A percentile compares a stretch with the other conserved stretches of the same genome.
Evolutionary conservation across 495 filamentous ascomycete species (phyloP).

Genomic region (Penicillium angulare): DNA sequence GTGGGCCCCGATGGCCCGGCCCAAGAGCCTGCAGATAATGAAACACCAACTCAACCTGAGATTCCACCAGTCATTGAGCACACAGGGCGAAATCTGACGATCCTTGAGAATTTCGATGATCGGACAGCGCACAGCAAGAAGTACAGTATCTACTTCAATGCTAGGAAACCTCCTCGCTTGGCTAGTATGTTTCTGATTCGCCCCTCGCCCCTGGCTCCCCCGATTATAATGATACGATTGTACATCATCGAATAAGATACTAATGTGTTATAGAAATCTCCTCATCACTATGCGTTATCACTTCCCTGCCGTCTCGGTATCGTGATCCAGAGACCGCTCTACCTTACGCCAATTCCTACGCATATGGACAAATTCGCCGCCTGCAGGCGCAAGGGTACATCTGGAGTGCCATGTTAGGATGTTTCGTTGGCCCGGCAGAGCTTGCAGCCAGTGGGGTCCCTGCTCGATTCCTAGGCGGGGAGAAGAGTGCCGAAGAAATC

Average conservation of each 20-base stretch:
- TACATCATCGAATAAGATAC: background rate
- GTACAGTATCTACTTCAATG: constrained; percentile 52
- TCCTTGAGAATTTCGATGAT: constrained; percentile 56
- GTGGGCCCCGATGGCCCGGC: background rate
- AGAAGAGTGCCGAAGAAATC: constrained; percentile 11
- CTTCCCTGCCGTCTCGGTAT: constrained; percentile 72
- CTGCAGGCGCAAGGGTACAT: constrained; percentile 60
- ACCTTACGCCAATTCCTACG: constrained; percentile 70
- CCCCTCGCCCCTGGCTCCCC: background rate
- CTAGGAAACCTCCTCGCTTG: constrained; percentile 47
- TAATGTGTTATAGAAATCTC: constrained; percentile 37
- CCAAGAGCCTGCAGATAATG: constrained; percentile 13
- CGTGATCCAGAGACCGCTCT: constrained; percentile 75
- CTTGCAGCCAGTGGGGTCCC: constrained; percentile 68
- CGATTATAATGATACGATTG: no score
- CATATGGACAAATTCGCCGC: constrained; percentile 66
- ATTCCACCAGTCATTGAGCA: constrained; percentile 46
- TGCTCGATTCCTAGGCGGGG: constrained; percentile 54
- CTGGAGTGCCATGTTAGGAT: constrained; percentile 74
- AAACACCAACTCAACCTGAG: constrained; percentile 11
- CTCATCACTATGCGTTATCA: constrained; percentile 70
- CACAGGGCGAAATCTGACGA: constrained; percentile 49
- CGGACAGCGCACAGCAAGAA: constrained; percentile 49
- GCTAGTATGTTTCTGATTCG: constrained; percentile 40
- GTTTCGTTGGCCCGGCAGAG: constrained; percentile 65